Conservation (phyloP, 2,329 filamentous ascomycete species). For the Aureobasidium sp. region DNA sequence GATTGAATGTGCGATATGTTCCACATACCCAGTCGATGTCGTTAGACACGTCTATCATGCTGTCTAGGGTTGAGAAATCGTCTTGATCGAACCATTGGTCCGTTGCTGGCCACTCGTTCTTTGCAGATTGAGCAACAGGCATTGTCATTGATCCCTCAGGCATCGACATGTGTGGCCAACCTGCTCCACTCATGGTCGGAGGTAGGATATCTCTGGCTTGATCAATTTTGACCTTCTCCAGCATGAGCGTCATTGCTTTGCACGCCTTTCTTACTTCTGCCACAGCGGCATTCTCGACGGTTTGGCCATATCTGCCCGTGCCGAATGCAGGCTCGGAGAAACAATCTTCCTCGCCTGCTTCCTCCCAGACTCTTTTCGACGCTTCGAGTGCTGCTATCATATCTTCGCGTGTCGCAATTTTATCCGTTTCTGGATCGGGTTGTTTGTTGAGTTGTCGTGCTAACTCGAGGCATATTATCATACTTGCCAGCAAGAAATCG, state of each 20-base stretch:
- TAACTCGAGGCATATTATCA: slow-evolving; percentile 40
- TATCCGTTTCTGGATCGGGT: slow-evolving; percentile 14
- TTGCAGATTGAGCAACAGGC: background rate
- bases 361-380: slow-evolving; percentile 25
- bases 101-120: background rate
- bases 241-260: slow-evolving; percentile 25
- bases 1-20: background rate
- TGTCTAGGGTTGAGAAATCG: slow-evolving; percentile 23
- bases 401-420: slow-evolving; percentile 8
- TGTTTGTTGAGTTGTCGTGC: slow-evolving; percentile 16
- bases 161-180: background rate
- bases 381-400: slow-evolving; percentile 26
- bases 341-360: slow-evolving; percentile 13
- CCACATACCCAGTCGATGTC: slow-evolving; percentile 25
- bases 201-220: background rate
- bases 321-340: background rate
- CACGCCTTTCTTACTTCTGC: slow-evolving; percentile 24
- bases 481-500: slow-evolving; percentile 41
- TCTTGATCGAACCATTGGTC: background rate
- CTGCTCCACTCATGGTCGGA: background rate
- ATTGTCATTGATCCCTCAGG: background rate
- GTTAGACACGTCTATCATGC: slow-evolving; percentile 23
- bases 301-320: background rate
- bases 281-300: slow-evolving; percentile 17
- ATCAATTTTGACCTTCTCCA: slow-evolving; percentile 22